Percentiles rank a stretch among this genome's conserved stretches.
Evolutionary conservation across 495 filamentous ascomycete species (phyloP).

Genomic region (Aspergillus taichungensis): DNA sequence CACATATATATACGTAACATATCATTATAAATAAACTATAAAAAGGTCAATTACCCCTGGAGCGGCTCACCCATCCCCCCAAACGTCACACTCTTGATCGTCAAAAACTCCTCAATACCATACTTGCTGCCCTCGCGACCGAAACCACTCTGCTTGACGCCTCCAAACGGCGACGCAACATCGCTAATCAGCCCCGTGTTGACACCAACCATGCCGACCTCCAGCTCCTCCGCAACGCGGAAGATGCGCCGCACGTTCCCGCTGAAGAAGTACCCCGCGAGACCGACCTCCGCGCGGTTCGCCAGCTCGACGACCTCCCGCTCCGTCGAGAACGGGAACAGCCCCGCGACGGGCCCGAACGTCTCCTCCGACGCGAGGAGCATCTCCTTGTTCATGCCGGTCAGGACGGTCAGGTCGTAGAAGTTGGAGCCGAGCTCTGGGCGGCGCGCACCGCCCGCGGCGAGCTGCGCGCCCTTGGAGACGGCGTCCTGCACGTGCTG

Average conservation of each 20-base stretch:
- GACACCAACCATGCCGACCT: constrained; percentile 85
- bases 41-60: constrained; percentile 17
- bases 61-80: constrained; percentile 62
- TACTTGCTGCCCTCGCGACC: constrained; percentile 87
- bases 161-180: constrained; percentile 74
- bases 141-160: constrained; percentile 89
- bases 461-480: constrained; percentile 61
- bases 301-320: constrained; percentile 75
- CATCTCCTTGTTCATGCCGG: constrained; percentile 76
- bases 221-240: constrained; percentile 73
- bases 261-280: constrained; percentile 83
- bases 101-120: constrained; percentile 81
- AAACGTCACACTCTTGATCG: constrained; percentile 80
- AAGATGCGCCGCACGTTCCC: constrained; percentile 62
- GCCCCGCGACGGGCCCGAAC: constrained; percentile 74
- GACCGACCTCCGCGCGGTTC: constrained; percentile 66
- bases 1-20: background rate
- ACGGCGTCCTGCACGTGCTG: constrained; percentile 70
- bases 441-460: constrained; percentile 60
- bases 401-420: constrained; percentile 73
- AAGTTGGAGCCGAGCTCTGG: constrained; percentile 65
- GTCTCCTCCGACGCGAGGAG: constrained; percentile 72
- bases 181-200: constrained; percentile 82
- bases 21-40: background rate
- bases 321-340: constrained; percentile 78